Evolutionary conservation across 805 yeast species (phyloP), one percentile per base, ranked within the genome.

Genomic region (Kodamaea laetipori): DNA sequence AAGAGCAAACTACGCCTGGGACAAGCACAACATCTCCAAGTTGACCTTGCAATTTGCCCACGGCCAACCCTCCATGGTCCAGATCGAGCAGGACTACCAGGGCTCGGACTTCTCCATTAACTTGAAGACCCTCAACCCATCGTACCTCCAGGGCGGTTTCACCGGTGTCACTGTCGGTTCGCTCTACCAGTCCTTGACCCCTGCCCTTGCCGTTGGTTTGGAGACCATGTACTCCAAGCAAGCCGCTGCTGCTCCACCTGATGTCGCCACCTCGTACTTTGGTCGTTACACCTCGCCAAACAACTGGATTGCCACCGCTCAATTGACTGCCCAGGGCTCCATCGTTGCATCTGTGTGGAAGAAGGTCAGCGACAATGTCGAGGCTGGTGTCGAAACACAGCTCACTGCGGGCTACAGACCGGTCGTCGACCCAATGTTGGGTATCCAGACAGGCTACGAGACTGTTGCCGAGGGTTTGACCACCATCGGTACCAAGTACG

Each of bases 401-500:
- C 66, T 89, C 60, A 82, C 82, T 62, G 92, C 95, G 32, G 76
- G 82, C 51, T 74, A 86, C 73, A 74, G 73, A 53, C 94, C 90
- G 63, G 78, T 84, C 54, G 79, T 82, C 43, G 86, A 84, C 64
- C 81, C 84, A 38, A 74, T 86, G 67, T 76, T 83, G 76, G 88
- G 89, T 57, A 77, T 81, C 42, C 86, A 92, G 61, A 81, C 86
- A 51, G 90, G 92, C 48, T 80, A 82, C 56, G 89, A 87, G 64
- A 87, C 95, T 25, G 82, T 84, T 34, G 76, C 90, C 47, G 97
- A 92, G 63, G 98, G 96, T 61, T 78, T 80, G 58, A 90, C 99
- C 56, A 86, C 97, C 48, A 64, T 92, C 45, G 99, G 97, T 71
- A 96, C 96, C 58, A 94, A 92, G 73, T 92, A 92, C 71, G 98